phyloP scores from a whole-genome alignment of 208 protist species.

The Polymyxa betae region DNA sequence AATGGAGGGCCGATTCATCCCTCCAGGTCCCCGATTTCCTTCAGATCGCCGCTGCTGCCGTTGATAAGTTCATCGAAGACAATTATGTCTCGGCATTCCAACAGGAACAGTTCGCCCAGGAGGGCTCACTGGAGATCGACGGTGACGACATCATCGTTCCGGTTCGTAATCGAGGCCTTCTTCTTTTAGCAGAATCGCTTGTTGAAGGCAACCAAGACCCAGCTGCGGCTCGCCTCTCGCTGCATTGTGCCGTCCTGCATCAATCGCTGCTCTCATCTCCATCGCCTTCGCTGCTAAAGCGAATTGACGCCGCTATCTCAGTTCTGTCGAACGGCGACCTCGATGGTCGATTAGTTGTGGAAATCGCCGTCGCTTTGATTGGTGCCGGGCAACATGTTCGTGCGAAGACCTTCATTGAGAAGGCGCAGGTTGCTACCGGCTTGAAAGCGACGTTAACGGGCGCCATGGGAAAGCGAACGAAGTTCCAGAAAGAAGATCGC shows the following conservation, averaged over 20 bases:
- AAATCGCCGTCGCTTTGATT: not conserved
- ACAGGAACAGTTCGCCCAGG: no score
- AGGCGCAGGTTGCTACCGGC: not conserved
- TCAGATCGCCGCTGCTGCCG: no score
- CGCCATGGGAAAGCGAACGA: not conserved
- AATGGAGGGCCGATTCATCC: no score
- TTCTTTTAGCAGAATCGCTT: not conserved
- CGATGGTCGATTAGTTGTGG: not conserved
- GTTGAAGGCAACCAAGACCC: not conserved
- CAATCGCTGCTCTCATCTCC: not conserved
- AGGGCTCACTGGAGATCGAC: not conserved
- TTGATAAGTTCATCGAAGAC: no score
- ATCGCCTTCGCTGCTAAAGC: not conserved
- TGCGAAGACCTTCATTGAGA: not conserved
- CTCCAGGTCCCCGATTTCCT: no score
- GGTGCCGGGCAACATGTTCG: not conserved
- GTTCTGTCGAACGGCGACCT: not conserved
- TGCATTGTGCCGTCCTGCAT: not conserved
- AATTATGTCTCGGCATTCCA: no score
- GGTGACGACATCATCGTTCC: not conserved
- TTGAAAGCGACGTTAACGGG: not conserved
- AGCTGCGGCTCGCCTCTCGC: not conserved
- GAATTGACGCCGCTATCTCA: not conserved
- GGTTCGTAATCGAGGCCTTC: not conserved
- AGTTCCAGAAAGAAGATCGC: constrained; percentile 13